phyloP scores from a whole-genome alignment of 257 asterid species.

The Solanum piurae region DNA sequence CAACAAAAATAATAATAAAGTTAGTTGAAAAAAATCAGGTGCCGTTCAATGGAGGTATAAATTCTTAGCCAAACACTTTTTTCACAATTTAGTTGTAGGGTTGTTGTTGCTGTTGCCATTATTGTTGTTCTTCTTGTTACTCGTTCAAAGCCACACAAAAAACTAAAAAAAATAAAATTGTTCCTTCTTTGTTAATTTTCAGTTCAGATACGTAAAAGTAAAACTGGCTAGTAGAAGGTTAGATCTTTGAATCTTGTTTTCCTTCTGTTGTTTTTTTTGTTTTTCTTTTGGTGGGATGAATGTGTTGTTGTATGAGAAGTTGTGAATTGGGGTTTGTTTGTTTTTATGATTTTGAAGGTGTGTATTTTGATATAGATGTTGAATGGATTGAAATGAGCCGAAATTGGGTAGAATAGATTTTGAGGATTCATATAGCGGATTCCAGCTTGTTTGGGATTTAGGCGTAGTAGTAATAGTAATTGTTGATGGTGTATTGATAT shows the following conservation, averaged over 20 bases:
- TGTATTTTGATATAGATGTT: not conserved
- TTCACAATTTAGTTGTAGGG: not conserved
- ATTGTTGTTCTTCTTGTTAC: not conserved
- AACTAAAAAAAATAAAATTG: not conserved
- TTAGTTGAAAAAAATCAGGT: not conserved
- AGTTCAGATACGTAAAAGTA: not conserved
- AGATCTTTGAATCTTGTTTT: not conserved
- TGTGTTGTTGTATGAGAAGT: not conserved
- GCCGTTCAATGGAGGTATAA: not conserved
- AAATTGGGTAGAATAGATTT: not conserved
- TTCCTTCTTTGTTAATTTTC: not conserved
- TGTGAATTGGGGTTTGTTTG: not conserved
- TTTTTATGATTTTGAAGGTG: not conserved
- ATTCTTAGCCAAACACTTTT: not conserved
- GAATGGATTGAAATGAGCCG: not conserved
- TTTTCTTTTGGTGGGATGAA: not conserved
- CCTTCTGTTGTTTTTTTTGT: not conserved
- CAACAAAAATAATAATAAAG: not conserved
- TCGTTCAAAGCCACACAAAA: not conserved
- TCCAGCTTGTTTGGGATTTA: not conserved
- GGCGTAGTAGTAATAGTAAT: not conserved
- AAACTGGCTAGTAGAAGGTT: constrained; percentile 1
- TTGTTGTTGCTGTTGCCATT: not conserved
- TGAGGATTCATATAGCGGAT: not conserved
- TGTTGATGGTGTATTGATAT: not conserved